Base-by-base conservation (phyloP, 2,329 filamentous ascomycete genomes). In the Zasmidium angulare region DNA sequence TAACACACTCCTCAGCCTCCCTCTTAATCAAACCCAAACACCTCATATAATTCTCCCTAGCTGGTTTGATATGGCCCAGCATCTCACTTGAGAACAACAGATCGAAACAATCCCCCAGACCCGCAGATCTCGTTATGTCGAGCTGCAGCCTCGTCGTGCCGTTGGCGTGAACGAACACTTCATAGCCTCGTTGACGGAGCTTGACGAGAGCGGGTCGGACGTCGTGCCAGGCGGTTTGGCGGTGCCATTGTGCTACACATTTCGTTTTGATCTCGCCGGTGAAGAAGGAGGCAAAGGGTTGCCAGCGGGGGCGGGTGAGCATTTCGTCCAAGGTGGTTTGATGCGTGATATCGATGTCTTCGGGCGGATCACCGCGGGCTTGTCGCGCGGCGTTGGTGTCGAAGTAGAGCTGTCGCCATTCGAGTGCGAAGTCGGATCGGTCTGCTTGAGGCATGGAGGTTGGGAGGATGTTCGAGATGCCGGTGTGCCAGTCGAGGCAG, bases 91-190 rank as follows among this genome's bases (percentile, higher is more conserved):
- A 84, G 55, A 84, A 80, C 1, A 85, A 63, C 75, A 81, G 79
- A 60, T 83, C 68, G 69, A 84, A 85, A 24, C 14, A 40, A 7
- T 19, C 11, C 21, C 17, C 11, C 49, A 49, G 19, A 0, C 76
- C 77, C 1, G 81, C 79, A 0, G 77, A 83, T 24, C 74, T 71
- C 1, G 70, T 71, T 2, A 85, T 73, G 65, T 85, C 81, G 1
- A 85, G 76, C 63, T 85, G 83, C 0, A 85, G 72, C 17, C 83
- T 76, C 1, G 79, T 81, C 0, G 81, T 84, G 0, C 82, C 83
- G 58, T 85, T 85, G 4, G 82, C 82, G 50, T 80, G 76, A 3
- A 85, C 82, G 54, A 82, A 79, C 0, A 79, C 67, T 31, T 71
- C 70, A 22, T 58, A 67, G 7, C 58, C 56, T n/a, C 58, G 48